phyloP scores from a whole-genome alignment of 306 rosid genomes.

The Vigna unguiculata region DNA sequence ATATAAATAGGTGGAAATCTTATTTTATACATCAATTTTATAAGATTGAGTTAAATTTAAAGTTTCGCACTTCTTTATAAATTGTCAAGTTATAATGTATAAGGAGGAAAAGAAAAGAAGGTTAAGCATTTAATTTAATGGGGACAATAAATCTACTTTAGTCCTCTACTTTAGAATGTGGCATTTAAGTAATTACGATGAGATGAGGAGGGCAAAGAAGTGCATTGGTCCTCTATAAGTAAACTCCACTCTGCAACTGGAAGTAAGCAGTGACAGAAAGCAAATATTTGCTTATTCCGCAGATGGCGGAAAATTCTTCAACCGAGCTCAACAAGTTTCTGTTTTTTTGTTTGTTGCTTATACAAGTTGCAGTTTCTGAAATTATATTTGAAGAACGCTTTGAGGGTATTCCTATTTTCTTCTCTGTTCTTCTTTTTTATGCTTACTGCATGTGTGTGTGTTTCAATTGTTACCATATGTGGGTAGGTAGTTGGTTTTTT shows the following conservation, averaged over 20 bases:
- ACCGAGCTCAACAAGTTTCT: constrained; percentile 34
- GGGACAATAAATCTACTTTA: neutral
- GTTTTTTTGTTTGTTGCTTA: constrained; percentile 33
- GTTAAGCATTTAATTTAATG: neutral
- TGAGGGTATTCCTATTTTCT: constrained; percentile 57
- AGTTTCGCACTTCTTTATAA: no score
- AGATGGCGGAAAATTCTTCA: constrained; percentile 51
- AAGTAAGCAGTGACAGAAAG: neutral
- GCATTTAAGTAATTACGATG: constrained; percentile 48
- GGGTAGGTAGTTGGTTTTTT: constrained; percentile 14
- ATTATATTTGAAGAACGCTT: constrained; percentile 89
- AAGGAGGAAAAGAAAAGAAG: no score
- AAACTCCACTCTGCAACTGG: constrained; percentile 17
- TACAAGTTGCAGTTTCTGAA: constrained; percentile 61
- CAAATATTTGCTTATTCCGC: constrained; percentile 3
- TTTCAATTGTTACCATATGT: neutral
- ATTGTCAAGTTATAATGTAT: no score
- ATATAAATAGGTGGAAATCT: no score
- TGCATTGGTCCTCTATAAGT: constrained; percentile 46
- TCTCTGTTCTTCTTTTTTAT: neutral
- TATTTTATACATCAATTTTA: no score
- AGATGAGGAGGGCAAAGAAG: constrained; percentile 35
- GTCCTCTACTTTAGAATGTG: no score
- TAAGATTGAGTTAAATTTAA: no score
- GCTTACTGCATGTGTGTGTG: neutral